Percentiles rank a stretch among this genome's conserved stretches.
Evolutionary conservation across 345 rosid genomes (phyloP).

Genomic region (Arabidopsis arenosa): DNA sequence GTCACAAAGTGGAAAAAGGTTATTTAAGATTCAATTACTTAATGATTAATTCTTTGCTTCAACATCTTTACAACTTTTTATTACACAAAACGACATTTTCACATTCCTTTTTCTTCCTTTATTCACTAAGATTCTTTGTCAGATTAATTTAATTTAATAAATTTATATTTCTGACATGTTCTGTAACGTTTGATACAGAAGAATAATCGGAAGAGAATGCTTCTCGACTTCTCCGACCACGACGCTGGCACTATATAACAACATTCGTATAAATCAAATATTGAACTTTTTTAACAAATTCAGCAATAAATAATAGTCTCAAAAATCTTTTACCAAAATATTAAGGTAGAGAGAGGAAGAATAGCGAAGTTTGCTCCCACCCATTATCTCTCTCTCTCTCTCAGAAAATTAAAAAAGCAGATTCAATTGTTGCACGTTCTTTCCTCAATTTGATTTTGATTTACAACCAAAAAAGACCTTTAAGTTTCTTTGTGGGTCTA

Average conservation of each 20-base stretch:
- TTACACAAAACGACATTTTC: conserved; percentile 20
- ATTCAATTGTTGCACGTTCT: conserved; percentile 41
- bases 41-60: conserved; percentile 15
- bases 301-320: neutral
- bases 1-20: neutral
- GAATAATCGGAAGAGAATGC: conserved; percentile 33
- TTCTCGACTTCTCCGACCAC: conserved; percentile 36
- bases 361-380: conserved; percentile 49
- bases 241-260: conserved; percentile 34
- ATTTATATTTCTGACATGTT: conserved; percentile 24
- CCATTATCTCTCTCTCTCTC: conserved; percentile 36
- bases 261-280: neutral
- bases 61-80: conserved; percentile 4
- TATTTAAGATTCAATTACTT: neutral
- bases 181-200: conserved; percentile 21
- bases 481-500: conserved; percentile 41
- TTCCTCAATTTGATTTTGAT: conserved; percentile 35
- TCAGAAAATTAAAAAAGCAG: conserved; percentile 13
- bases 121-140: conserved; percentile 21
- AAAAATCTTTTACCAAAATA: conserved; percentile 10
- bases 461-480: conserved; percentile 11
- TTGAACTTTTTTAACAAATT: neutral
- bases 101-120: conserved; percentile 11
- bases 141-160: neutral
- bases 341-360: conserved; percentile 18